Evolutionary conservation across 805 yeast species (phyloP), one percentile per base, ranked within the genome.

Genomic region (Komagataella phaffii): DNA sequence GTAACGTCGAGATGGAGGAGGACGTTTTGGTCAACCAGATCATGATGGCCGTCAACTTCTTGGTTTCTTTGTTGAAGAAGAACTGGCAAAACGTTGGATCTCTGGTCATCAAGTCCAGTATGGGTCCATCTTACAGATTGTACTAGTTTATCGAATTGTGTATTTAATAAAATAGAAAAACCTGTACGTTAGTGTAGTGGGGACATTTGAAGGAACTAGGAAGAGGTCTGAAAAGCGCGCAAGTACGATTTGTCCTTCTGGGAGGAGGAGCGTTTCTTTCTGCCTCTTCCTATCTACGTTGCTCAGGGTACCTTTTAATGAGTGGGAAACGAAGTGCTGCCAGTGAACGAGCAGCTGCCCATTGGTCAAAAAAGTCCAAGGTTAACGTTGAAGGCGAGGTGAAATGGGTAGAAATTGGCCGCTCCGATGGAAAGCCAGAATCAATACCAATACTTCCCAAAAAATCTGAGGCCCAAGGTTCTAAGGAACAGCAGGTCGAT

Each of bases 31-130:
- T 86, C 68, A 87, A 91, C 84, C 99, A 93, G 79, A 88, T 93
- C 80, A 82, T 93, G 88, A 83, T 93, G 93, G 81, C 99, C 64
- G 81, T 95, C 65, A 93, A 93, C 96, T 93, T 93, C 85, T 86
- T 93, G 75, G 99, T 93, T 65, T 93, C 99, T 63, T 80, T 93
- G 77, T 83, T 93, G 76, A 93, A 93, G 96, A 93, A 93, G 91
- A 88, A 93, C 96, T 93, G 99, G 99, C 99, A 93, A 84, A 93
- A 93, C 79, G 97, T 93, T 72, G 99, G 99, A 69, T 93, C 99
- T 71, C 80, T 93, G 76, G 97, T 90, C 72, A 85, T 93, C 81
- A 93, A 93, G 83, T 88, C 96, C 59, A 82, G 98, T 76, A 93
- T 93, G 99, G 99, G 99, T 80, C 99, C 98, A 74, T 86, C 98